Evolutionary conservation across 2,329 filamentous ascomycete genomes (phyloP).

Genomic region (Talaromyces verruculosus): DNA sequence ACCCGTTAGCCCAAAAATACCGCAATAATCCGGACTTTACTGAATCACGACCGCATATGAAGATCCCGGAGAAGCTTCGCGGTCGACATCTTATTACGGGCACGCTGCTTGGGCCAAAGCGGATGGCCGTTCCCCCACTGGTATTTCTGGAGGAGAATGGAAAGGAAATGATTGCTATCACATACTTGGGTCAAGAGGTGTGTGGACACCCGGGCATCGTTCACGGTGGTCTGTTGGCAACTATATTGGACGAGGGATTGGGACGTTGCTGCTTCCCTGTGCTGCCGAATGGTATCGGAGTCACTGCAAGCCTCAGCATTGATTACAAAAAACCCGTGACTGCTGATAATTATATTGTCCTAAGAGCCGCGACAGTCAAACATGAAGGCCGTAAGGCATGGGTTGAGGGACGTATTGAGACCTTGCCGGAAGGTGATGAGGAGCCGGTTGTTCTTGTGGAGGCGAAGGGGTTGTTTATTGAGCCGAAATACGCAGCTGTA

Average conservation of each 20-base stretch:
- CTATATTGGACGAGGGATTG: conserved; percentile 85
- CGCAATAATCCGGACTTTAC: conserved; percentile 65
- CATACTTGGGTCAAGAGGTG: conserved; percentile 74
- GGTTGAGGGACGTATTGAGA: conserved; percentile 85
- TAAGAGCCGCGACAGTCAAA: conserved; percentile 76
- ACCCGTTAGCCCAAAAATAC: conserved; percentile 70
- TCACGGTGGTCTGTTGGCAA: conserved; percentile 89
- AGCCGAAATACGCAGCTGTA: conserved; percentile 78
- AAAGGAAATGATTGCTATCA: conserved; percentile 67
- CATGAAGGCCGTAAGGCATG: conserved; percentile 93
- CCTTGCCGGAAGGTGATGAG: conserved; percentile 64
- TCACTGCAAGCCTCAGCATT: conserved; percentile 76
- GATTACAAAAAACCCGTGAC: conserved; percentile 80
- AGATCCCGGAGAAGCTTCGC: conserved; percentile 71
- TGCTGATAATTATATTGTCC: conserved; percentile 72
- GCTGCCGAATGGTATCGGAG: conserved; percentile 80
- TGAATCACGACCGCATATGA: conserved; percentile 82
- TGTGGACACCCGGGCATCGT: conserved; percentile 90
- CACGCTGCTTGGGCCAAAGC: conserved; percentile 70
- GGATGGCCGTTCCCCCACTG: conserved; percentile 77
- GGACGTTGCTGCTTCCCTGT: conserved; percentile 85
- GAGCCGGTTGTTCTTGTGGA: conserved; percentile 70
- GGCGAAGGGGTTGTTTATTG: conserved; percentile 82
- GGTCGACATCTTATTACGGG: conserved; percentile 78
- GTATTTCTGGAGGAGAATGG: conserved; percentile 72